Evolutionary conservation across 2,329 filamentous ascomycete genomes (phyloP).

Genomic region (Stagonosporopsis rhizophila): DNA sequence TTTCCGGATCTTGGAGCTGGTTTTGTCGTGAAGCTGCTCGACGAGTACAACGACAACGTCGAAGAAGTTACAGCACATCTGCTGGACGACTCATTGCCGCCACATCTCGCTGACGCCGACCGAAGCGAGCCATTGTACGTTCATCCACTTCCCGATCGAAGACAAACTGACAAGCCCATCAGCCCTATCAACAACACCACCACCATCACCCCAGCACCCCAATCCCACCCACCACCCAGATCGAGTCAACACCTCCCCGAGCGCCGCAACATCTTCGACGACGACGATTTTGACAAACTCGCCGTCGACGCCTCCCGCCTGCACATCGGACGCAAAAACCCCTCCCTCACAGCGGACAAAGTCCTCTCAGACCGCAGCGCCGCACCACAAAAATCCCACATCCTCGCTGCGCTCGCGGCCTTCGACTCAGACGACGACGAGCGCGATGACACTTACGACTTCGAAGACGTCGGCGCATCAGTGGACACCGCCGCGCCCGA

Average conservation of each 20-base stretch:
- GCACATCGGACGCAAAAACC: slow-evolving; percentile 77
- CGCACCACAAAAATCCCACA: slow-evolving; percentile 80
- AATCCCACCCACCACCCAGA: slow-evolving; percentile 61
- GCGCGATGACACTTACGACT: slow-evolving; percentile 94
- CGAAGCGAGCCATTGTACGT: slow-evolving; percentile 67
- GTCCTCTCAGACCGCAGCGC: slow-evolving; percentile 70
- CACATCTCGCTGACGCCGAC: slow-evolving; percentile 70
- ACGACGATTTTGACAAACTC: slow-evolving; percentile 76
- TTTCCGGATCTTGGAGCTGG: slow-evolving; percentile 86
- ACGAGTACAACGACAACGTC: slow-evolving; percentile 77
- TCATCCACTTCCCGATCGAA: not conserved
- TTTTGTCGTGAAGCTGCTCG: slow-evolving; percentile 80
- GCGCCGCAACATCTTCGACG: slow-evolving; percentile 77
- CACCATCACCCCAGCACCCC: slow-evolving; percentile 17
- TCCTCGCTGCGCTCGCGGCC: slow-evolving; percentile 82
- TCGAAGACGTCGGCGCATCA: slow-evolving; percentile 87
- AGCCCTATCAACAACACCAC: slow-evolving; percentile 27
- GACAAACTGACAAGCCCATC: slow-evolving; percentile 19
- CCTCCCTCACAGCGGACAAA: slow-evolving; percentile 71
- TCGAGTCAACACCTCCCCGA: slow-evolving; percentile 64
- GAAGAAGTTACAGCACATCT: slow-evolving; percentile 84
- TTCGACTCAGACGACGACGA: slow-evolving; percentile 97
- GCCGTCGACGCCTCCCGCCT: slow-evolving; percentile 70
- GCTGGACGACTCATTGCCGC: slow-evolving; percentile 76
- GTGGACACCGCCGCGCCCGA: slow-evolving; percentile 68